Conservation (phyloP, 73 alveolate species). For the Effrenium voratum region DNA sequence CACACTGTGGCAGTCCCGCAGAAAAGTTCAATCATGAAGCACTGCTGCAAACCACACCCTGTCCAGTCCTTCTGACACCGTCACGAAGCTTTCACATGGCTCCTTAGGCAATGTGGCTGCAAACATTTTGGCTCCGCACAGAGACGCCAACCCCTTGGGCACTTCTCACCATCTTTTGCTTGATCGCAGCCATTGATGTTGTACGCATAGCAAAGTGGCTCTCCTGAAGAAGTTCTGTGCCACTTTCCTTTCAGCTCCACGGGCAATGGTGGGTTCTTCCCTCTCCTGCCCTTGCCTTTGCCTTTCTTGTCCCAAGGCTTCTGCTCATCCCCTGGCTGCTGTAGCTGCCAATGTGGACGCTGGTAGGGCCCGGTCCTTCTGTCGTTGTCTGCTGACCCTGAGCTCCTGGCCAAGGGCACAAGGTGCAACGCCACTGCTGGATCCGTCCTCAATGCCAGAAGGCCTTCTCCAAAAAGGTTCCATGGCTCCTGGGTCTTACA, state of each 20-base stretch:
- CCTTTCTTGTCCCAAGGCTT: background rate
- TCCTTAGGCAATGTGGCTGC: background rate
- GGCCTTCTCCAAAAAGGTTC: background rate
- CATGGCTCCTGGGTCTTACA: background rate
- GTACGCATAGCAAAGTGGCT: background rate
- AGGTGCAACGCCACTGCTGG: background rate
- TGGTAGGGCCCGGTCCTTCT: background rate
- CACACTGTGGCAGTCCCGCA: background rate
- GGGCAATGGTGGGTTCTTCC: background rate
- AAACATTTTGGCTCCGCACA: background rate
- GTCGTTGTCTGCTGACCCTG: too few relatives aligned
- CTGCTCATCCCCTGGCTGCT: background rate
- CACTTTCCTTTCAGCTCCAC: background rate
- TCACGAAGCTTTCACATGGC: background rate
- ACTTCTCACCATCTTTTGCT: background rate
- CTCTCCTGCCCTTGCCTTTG: background rate
- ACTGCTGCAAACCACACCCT: background rate
- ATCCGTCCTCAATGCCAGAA: background rate
- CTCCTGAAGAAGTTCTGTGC: background rate
- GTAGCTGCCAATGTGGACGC: background rate
- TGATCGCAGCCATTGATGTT: background rate
- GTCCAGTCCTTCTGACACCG: background rate
- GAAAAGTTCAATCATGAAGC: conserved; percentile 1
- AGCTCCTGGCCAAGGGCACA: background rate
- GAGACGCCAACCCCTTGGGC: background rate